phyloP scores from a whole-genome alignment of 208 protist genomes.

The Kentomonas sorsogonicus region DNA sequence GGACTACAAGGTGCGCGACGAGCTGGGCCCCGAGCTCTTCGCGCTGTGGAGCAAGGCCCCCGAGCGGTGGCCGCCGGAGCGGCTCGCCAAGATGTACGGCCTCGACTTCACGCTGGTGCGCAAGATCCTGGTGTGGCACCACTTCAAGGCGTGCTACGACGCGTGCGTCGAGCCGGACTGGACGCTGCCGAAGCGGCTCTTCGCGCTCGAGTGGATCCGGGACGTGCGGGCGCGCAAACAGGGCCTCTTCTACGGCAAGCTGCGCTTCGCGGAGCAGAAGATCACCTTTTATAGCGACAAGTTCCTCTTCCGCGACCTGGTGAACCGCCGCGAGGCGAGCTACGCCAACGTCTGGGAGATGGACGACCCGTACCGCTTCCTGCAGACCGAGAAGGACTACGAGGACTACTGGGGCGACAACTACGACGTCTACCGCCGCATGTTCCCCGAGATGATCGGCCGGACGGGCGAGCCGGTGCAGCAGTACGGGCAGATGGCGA shows the following conservation, averaged over 20 bases:
- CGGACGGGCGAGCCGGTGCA: slow-evolving; percentile 88
- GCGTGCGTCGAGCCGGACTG: slow-evolving; percentile 91
- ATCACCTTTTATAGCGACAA: slow-evolving; percentile 93
- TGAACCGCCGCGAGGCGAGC: slow-evolving; percentile 90
- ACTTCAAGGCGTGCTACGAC: slow-evolving; percentile 93
- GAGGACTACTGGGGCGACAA: slow-evolving; percentile 94
- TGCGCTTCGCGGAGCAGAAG: slow-evolving; percentile 92
- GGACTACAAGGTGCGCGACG: slow-evolving; percentile 92
- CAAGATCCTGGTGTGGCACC: slow-evolving; percentile 92
- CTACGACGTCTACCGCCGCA: slow-evolving; percentile 91
- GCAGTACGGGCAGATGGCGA: slow-evolving; percentile 90
- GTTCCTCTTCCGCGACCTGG: slow-evolving; percentile 89
- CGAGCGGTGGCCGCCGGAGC: slow-evolving; percentile 91
- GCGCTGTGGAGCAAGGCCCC: slow-evolving; percentile 91
- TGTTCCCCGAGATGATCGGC: slow-evolving; percentile 93
- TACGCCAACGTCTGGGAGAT: slow-evolving; percentile 94
- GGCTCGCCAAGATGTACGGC: slow-evolving; percentile 91
- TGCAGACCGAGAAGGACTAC: slow-evolving; percentile 92
- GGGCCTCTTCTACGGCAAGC: slow-evolving; percentile 88
- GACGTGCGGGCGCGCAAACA: slow-evolving; percentile 87
- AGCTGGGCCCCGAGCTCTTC: slow-evolving; percentile 91
- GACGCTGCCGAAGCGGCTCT: slow-evolving; percentile 89
- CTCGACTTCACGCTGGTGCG: slow-evolving; percentile 89
- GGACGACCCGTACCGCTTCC: slow-evolving; percentile 93
- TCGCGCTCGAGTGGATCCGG: slow-evolving; percentile 91